Base-by-base conservation (phyloP, 139 green algal species). In the Haematococcus sp. region DNA sequence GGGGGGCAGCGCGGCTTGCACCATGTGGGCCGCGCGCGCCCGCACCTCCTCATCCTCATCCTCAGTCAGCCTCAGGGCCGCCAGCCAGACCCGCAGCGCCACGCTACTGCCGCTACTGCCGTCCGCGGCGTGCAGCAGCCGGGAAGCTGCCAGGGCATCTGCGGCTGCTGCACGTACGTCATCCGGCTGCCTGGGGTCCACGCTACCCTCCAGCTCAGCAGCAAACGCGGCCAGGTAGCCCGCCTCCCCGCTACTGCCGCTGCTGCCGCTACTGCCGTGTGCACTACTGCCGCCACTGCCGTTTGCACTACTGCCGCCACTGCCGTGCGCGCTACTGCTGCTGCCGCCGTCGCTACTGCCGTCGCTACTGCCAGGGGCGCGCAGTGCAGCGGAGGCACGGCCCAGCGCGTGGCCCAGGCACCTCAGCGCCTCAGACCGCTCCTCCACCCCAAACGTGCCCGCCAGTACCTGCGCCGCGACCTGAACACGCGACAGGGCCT, bases 1-100 rank as follows among this genome's bases (percentile, higher is more conserved):
- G 23, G 30, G n/a, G 7, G 58, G 71, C 70, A 82, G 46, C 3
- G 35, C 66, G 7, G 54, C 46, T 46, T 79, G 82, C 2, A 52
- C 74, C 34, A 73, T n/a, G 28, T 49, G 40, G 11, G 76, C 74
- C 16, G 79, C 79, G 15, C 63, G 33, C 34, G 63, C n/a, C 20
- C 89, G 58, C 33, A 96, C 86, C 3, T 79, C 76, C 5, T 77
- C 75, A 22, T 95, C 91, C 34, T 97, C 91, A 66, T 97, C 91
- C 71, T 97, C 87, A 63, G 92, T 70, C 20, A 96, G 77, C 32
- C 40, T 20, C 31, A 94, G 44, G 23, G 68, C 76, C 3, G 74
- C 27, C 3, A 56, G 67, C 91, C 91, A 96, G 1, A 70, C 81
- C 0, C 43, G 44, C n/a, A 92, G 60, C 0, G 76, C 63, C n/a